phyloP scores from a whole-genome alignment of 345 rosid genomes.

The Brassica rapa region DNA sequence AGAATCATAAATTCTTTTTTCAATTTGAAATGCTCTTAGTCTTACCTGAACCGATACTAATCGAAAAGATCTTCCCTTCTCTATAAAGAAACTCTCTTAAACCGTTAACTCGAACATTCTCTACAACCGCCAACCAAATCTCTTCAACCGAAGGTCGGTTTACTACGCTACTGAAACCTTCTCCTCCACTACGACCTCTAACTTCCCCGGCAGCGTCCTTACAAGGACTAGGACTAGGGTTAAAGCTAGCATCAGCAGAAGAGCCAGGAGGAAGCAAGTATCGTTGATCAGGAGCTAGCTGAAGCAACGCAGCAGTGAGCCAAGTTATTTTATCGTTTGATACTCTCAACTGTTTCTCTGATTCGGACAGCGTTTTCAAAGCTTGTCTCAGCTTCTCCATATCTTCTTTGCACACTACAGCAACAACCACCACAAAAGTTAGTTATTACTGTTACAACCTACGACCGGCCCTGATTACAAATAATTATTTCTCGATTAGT shows the following conservation, averaged over 20 bases:
- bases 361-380: slow-evolving; percentile 88
- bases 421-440: background rate
- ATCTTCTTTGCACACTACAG: slow-evolving; percentile 83
- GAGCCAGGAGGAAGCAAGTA: slow-evolving; percentile 59
- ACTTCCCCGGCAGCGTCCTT: background rate
- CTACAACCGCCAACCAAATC: slow-evolving; percentile 83
- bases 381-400: slow-evolving; percentile 96
- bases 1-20: background rate
- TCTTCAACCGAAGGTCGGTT: slow-evolving; percentile 59
- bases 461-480: background rate
- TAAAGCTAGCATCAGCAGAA: slow-evolving; percentile 66
- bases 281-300: slow-evolving; percentile 97
- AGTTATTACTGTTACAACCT: slow-evolving; percentile 4
- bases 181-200: slow-evolving; percentile 2
- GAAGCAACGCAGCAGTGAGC: slow-evolving; percentile 97
- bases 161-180: slow-evolving; percentile 36
- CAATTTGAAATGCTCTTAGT: background rate
- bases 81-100: slow-evolving; percentile 68
- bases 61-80: slow-evolving; percentile 82
- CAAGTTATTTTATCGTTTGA: slow-evolving; percentile 91
- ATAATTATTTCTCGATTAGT: background rate
- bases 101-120: slow-evolving; percentile 52
- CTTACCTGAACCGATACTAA: slow-evolving; percentile 84
- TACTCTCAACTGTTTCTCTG: slow-evolving; percentile 92
- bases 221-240: slow-evolving; percentile 20